Percentiles rank a stretch among this genome's conserved stretches.
These are phyloP conservation scores for Skeletonema tropicum DNA, from an alignment of 108 stramenopile genomes.

Conservation along the genomic window DNA sequence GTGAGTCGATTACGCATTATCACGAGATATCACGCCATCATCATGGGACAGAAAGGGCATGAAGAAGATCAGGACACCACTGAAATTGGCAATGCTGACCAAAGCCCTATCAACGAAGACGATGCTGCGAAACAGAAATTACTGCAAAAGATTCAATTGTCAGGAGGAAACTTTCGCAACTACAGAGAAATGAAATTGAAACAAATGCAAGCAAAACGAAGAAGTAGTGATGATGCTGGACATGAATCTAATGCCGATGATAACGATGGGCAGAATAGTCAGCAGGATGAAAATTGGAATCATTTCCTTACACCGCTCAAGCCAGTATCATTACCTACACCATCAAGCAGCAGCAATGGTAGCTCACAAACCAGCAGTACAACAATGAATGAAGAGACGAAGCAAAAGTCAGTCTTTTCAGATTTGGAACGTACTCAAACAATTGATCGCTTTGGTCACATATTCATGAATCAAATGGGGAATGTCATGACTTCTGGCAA, in stretches of 20 bases:
- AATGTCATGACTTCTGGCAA: constrained; percentile 30
- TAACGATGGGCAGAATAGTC: background rate
- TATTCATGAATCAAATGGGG: constrained; percentile 36
- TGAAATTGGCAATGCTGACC: background rate
- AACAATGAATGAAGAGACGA: too few relatives aligned
- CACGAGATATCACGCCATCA: too few relatives aligned
- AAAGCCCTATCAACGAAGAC: background rate
- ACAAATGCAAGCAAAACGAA: background rate
- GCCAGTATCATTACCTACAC: background rate
- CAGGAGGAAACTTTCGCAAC: background rate
- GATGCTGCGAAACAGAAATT: background rate
- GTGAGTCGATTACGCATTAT: too few relatives aligned
- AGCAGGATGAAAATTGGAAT: constrained; percentile 7
- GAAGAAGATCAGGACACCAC: background rate
- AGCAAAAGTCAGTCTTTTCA: constrained; percentile 23
- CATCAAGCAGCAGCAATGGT: background rate
- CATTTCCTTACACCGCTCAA: constrained; percentile 17
- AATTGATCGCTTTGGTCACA: constrained; percentile 23
- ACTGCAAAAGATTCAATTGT: background rate
- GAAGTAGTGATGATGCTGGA: background rate
- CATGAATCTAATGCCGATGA: background rate
- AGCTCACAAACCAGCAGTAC: background rate
- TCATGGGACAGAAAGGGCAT: background rate
- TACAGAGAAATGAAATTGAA: constrained; percentile 1
- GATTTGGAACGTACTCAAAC: constrained; percentile 30